A percentile compares a stretch with the other conserved stretches of the same genome.
Conservation (phyloP, 345 rosid species). For the Arabidopsis arenosa region DNA sequence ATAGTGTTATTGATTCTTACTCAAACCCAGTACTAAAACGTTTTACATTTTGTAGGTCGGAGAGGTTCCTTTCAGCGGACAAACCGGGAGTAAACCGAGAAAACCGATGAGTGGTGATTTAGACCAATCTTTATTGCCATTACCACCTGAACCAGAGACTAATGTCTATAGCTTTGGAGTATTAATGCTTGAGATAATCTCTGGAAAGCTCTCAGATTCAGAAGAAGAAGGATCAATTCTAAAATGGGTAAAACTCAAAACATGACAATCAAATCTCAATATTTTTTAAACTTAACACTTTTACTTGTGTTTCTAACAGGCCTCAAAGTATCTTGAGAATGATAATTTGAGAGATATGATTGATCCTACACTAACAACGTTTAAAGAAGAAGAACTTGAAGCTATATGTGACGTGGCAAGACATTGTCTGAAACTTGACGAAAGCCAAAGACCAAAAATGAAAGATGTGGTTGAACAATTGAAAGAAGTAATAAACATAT, state of each 20-base stretch:
- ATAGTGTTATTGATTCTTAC: neutral
- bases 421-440: constrained; percentile 64
- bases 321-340: constrained; percentile 60
- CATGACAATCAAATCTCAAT: neutral
- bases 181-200: constrained; percentile 78
- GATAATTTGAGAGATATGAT: constrained; percentile 55
- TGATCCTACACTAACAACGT: constrained; percentile 70
- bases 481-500: constrained; percentile 62
- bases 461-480: constrained; percentile 60
- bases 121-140: constrained; percentile 56
- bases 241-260: constrained; percentile 66
- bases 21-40: neutral
- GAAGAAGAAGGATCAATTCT: constrained; percentile 69
- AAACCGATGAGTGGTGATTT: constrained; percentile 51
- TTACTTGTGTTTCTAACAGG: constrained; percentile 51
- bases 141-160: constrained; percentile 57
- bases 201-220: constrained; percentile 78
- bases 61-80: constrained; percentile 53
- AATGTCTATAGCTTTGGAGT: constrained; percentile 78
- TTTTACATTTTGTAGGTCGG: constrained; percentile 53
- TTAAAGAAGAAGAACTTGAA: constrained; percentile 72
- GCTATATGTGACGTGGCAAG: constrained; percentile 63
- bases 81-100: constrained; percentile 40
- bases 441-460: constrained; percentile 71
- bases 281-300: neutral